Evolutionary conservation across 345 rosid genomes (phyloP).

Genomic region (Pugionium dolabratum): DNA sequence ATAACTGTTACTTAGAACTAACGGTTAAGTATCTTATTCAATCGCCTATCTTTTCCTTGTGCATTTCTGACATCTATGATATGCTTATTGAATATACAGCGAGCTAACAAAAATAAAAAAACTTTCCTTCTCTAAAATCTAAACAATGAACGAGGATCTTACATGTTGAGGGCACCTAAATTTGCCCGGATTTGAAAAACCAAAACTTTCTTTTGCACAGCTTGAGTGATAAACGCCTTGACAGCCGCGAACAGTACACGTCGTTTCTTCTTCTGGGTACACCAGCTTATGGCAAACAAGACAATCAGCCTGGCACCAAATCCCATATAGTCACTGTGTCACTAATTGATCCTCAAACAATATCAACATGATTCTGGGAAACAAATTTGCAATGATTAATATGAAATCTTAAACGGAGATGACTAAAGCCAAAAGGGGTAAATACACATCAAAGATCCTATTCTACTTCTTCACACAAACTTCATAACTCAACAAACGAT

Average conservation of each 20-base stretch:
- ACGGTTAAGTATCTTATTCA: not conserved
- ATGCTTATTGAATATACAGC: conserved; percentile 1
- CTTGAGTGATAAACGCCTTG: conserved; percentile 57
- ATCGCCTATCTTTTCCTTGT: not conserved
- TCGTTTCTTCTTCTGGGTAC: conserved; percentile 60
- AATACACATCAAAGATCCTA: too few species aligned
- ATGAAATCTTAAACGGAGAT: not conserved
- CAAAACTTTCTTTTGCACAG: conserved; percentile 55
- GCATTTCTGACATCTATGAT: conserved; percentile 7
- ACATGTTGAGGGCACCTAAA: conserved; percentile 96
- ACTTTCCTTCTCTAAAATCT: conserved; percentile 2
- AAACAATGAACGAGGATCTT: conserved; percentile 34
- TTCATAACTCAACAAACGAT: too few species aligned
- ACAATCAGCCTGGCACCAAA: conserved; percentile 64
- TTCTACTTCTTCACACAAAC: too few species aligned
- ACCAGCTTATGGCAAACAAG: conserved; percentile 56
- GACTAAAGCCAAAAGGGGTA: not conserved
- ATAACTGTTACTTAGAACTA: conserved; percentile 1
- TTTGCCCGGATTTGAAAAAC: conserved; percentile 45
- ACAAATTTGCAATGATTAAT: not conserved
- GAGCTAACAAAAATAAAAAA: conserved; percentile 4
- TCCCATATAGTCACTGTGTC: conserved; percentile 2
- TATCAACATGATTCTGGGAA: not conserved
- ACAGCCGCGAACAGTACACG: conserved; percentile 69
- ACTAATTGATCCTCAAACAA: conserved; percentile 1